Evolutionary conservation across 2,329 filamentous ascomycete genomes (phyloP), one percentile per base, ranked within the genome.

Genomic region (Cordyceps militaris): DNA sequence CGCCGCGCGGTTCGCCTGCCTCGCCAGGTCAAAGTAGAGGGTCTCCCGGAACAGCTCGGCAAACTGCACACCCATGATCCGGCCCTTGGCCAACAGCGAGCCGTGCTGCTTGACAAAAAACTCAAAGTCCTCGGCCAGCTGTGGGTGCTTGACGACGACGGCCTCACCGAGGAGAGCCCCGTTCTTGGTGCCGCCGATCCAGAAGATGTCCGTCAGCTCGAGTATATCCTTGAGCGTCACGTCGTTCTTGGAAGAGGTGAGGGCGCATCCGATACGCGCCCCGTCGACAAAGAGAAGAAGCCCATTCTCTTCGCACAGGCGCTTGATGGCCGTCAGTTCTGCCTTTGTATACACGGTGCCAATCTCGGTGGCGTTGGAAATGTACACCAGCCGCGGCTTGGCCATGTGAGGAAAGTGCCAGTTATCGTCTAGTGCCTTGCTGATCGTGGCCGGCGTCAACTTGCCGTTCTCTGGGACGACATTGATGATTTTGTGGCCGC

Each of bases 111-210:
- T 80, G 62, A 80, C 68, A 59, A 78, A 76, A 60, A 79, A 79
- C 49, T 74, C 73, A 59, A 77, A 80, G 34, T 77, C 78, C 5
- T 73, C 67, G 0, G 76, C 74, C 0, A 80, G 65, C 1, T 56
- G 50, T 0, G 64, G 44, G 28, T 76, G 68, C 51, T 77, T 77
- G 26, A 80, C 74, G 0, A 80, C 71, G 7, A 80, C 74, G 1
- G 77, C 78, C 59, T 80, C 78, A 1, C 78, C 78, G 3, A 80
- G 69, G 3, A 80, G 62, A 0, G 77, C 76, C 1, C 78, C 78
- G 60, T 77, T 77, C 61, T 80, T 80, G 4, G 78, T 80, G 0
- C 78, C 78, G 3, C 78, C 78, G 38, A 80, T 79, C 78, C 78
- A 80, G 66, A 80, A 80, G 21, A 80, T 76, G 56, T 80, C 78